Conservation (phyloP, 2,329 filamentous ascomycete species). For the Trichoderma endophyticum region DNA sequence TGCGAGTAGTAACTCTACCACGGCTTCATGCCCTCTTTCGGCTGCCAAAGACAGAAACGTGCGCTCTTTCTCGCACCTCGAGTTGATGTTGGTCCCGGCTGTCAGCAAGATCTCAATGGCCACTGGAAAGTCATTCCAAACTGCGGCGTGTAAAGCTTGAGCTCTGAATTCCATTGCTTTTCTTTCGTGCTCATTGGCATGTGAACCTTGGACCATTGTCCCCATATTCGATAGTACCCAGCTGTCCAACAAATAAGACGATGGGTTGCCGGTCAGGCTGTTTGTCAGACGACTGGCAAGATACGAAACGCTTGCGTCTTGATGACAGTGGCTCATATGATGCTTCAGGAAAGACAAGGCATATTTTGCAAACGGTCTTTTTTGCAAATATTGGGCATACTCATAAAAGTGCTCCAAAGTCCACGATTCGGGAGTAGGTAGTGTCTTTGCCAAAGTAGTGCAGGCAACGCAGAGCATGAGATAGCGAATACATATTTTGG, state of each 20-base stretch:
- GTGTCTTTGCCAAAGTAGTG: background rate
- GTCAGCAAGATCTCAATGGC: background rate
- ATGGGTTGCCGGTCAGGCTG: too few species aligned
- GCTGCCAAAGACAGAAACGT: background rate
- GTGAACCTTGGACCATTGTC: background rate
- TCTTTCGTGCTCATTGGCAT: background rate
- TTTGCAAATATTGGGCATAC: background rate
- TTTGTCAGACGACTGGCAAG: background rate
- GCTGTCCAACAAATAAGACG: background rate
- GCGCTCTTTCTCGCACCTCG: background rate
- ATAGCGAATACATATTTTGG: background rate
- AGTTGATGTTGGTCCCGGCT: background rate
- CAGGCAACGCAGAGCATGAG: background rate
- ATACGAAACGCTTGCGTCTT: background rate
- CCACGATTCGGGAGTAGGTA: background rate
- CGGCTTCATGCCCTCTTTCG: background rate
- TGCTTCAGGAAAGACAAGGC: background rate
- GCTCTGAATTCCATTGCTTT: background rate
- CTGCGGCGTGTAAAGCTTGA: background rate
- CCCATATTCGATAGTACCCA: background rate
- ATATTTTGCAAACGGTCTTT: background rate
- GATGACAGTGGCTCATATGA: background rate
- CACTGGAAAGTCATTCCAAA: background rate
- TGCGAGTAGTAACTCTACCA: background rate
- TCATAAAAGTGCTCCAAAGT: background rate